Evolutionary conservation across 208 protist species (phyloP), one percentile per base, ranked within the genome.

Genomic region (Leishmania braziliensis): DNA sequence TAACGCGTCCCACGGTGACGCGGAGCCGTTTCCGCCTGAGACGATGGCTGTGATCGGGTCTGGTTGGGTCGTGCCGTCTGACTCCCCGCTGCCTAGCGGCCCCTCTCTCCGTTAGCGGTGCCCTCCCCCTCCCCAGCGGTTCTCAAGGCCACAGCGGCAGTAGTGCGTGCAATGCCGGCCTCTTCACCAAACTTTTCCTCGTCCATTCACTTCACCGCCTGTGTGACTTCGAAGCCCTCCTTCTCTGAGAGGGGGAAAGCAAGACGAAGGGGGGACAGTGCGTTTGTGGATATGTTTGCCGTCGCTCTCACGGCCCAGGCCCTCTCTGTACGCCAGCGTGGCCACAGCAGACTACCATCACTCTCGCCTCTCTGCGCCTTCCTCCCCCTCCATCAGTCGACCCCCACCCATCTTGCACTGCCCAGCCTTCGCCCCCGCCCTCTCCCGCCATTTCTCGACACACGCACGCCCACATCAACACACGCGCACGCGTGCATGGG

Each of bases 31-130:
- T 5, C 53, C 50, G 74, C 36, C 39, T 16, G 74, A 60, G 74
- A 63, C 51, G 54, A 78, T 79, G 76, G 76, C 63, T 50, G 76
- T 79, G 62, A 79, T 79, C 60, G 76, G 76, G 36, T 79, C 33
- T 65, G 76, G 76, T 33, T 79, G 76, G 76, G 29, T 79, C 6
- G 56, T 29, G 20, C 10, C 56, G 26, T 23, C 53, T 33, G 74
- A 51, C 23, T 33, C 56, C 2, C 74, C 51, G 74, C 23, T 39
- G 56, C 23, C 48, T 63, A 5, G 72, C 60, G 23, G 43, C 16
- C 36, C 53, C 36, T 16, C 43, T 53, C 39, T 16, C 39, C 5
- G 9, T 29, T 53, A 12, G 8, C 48, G 20, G 23, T 14, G 23
- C 46, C 39, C 1, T 16, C 46, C 46, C 46, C 12, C 20, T 73